Conservation (phyloP, 2,329 filamentous ascomycete genomes). For the Alternaria longipes region DNA sequence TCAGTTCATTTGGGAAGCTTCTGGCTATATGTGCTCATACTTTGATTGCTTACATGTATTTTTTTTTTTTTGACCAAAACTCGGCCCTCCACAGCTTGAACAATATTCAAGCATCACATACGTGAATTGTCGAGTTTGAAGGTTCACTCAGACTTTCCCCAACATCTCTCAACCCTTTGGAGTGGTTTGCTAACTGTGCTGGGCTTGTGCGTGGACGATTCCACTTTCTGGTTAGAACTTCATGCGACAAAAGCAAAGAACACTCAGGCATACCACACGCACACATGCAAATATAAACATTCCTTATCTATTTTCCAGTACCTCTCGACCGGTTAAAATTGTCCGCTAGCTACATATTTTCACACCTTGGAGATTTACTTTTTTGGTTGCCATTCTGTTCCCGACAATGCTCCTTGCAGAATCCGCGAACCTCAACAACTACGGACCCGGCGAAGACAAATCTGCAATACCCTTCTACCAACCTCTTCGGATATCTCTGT, state of each 20-base stretch:
- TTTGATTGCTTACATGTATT: too few relatives aligned
- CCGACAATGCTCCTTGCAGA: not conserved
- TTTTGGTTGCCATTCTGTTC: not conserved
- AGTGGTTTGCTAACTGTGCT: not conserved
- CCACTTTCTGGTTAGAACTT: too few relatives aligned
- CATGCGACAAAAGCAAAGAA: not conserved
- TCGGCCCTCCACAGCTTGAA: too few relatives aligned
- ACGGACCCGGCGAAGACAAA: not conserved
- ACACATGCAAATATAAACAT: not conserved
- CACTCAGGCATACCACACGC: not conserved
- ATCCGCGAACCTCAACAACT: not conserved
- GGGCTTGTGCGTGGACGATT: too few relatives aligned
- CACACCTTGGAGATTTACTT: not conserved
- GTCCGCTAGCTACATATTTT: not conserved
- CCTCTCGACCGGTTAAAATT: not conserved
- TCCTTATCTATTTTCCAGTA: not conserved
- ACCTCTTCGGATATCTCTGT: not conserved
- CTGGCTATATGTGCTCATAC: too few relatives aligned
- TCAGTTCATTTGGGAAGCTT: too few relatives aligned
- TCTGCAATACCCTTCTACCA: not conserved
- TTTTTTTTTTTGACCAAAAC: too few relatives aligned
- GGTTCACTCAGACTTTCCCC: not conserved
- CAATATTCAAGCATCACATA: not conserved
- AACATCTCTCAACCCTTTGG: accelerated
- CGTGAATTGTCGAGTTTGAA: not conserved